Evolutionary conservation across 2,329 filamentous ascomycete species (phyloP).

Genomic region (Venturia asperata): DNA sequence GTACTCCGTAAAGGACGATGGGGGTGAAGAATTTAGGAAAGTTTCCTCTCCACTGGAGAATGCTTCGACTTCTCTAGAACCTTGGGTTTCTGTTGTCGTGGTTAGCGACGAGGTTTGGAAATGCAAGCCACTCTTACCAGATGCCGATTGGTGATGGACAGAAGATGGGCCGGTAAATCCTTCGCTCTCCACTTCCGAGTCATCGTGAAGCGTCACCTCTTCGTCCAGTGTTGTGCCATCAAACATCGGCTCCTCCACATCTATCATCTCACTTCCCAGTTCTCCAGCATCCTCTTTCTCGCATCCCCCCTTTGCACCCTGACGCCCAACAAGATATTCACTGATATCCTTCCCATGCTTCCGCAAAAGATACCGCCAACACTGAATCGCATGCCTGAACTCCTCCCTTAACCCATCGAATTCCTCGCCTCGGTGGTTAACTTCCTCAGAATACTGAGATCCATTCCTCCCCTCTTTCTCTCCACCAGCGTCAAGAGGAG

Average conservation of each 20-base stretch:
- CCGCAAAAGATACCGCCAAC: neutral
- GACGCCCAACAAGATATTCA: neutral
- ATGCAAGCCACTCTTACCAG: neutral
- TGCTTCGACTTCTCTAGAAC: neutral
- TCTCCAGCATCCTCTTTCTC: neutral
- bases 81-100: neutral
- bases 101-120: neutral
- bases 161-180: neutral
- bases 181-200: neutral
- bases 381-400: conserved; percentile 10
- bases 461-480: neutral
- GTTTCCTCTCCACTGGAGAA: neutral
- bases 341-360: neutral
- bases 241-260: neutral
- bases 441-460: neutral
- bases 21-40: neutral
- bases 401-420: conserved; percentile 1
- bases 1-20: neutral
- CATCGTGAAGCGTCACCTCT: neutral
- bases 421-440: neutral
- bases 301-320: neutral
- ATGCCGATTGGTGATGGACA: neutral
- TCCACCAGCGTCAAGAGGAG: neutral
- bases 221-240: neutral
- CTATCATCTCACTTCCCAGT: neutral